Evolutionary conservation across 345 rosid species (phyloP), one percentile per base, ranked within the genome.

Genomic region (Salix arbutifolia): DNA sequence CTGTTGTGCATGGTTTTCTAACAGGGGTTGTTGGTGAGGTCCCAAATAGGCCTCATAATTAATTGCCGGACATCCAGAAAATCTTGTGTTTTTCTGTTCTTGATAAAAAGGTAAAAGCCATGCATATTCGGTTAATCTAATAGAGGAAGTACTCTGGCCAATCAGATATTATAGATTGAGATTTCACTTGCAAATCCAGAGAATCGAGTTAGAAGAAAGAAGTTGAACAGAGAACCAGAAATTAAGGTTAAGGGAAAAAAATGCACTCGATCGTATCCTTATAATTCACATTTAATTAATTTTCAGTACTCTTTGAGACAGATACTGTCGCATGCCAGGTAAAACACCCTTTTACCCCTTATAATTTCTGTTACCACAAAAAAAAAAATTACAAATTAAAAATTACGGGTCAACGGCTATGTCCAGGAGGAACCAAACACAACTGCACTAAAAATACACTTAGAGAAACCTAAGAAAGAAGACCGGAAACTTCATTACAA

Each of bases 391-490:
- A 14, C 19, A 18, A 13, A 33, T 14, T 31, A 6, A 50, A 10
- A 83, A 26, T 25, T 52, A 50, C 28, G 4, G 8, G 64, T 67
- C 13, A 38, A 21, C 69, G 46, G 46, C 52, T 21, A 38, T 3
- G 4, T 44, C 40, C 74, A 62, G 17, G 76, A 73, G 25, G 56
- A 73, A 73, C 30, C 65, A 48, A 56, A 33, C 74, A 71, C 44
- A 35, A 12, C 6, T 23, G 13, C 7, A 68, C 50, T 38, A 13
- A 14, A 23, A 35, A 35, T 35, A 33, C 1, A 30, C 40, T 5
- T 18, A 1, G 48, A 26, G n/a, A n/a, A 31, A 13, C 16, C 53
- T 8, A 11, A 2, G 25, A 66, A 50, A 21, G 35, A 46, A 38
- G 35, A 70, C 21, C 40, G 25, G 40, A 42, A 76, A 25, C 67